Base-by-base conservation (phyloP, 2,329 filamentous ascomycete genomes). In the Penicillium sp. region DNA sequence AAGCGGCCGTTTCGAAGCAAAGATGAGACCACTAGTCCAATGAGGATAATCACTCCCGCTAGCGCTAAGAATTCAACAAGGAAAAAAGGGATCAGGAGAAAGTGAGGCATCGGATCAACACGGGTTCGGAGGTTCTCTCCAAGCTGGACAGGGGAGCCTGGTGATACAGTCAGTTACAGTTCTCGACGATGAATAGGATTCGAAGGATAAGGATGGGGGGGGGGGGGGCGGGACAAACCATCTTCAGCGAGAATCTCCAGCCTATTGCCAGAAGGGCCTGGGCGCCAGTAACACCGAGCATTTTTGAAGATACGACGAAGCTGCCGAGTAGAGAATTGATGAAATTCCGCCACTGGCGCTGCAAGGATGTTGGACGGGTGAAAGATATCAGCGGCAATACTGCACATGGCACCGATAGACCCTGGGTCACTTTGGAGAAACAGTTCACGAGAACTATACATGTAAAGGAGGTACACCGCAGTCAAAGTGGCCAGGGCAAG, bases 391-490 rank as follows among this genome's bases (percentile, higher is more conserved):
- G 63, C 61, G 2, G 62, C 53, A 40, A 67, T 64, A 53, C 64
- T 67, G 35, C 64, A 68, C 63, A 67, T 67, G 38, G 64, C 62
- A 15, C 61, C 61, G 28, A 67, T 65, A 6, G 65, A 66, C 6
- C 63, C 61, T 1, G 65, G 65, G 28, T 67, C 64, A 29, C 62
- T 63, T 43, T 64, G 57, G 1, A 67, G 58, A 22, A 66, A 64
- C 17, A 64, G 63, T 8, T 58, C 52, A 0, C 64, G 64, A 1
- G 48, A 57, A 9, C 58, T 58, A 44, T 66, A 67, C 34, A 61
- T 53, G 15, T 59, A 64, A 12, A 66, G 41, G 15, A 68, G 54
- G 37, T 55, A 56, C 1, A 66, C 12, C 1, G 57, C 49, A n/a
- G 64, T 57, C 6, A 64, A 21, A 1, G 49, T 53, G 12, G 59